These are phyloP conservation scores for Nakataea oryzae DNA, from an alignment of 2,329 filamentous ascomycete species.

Conservation along the genomic window DNA sequence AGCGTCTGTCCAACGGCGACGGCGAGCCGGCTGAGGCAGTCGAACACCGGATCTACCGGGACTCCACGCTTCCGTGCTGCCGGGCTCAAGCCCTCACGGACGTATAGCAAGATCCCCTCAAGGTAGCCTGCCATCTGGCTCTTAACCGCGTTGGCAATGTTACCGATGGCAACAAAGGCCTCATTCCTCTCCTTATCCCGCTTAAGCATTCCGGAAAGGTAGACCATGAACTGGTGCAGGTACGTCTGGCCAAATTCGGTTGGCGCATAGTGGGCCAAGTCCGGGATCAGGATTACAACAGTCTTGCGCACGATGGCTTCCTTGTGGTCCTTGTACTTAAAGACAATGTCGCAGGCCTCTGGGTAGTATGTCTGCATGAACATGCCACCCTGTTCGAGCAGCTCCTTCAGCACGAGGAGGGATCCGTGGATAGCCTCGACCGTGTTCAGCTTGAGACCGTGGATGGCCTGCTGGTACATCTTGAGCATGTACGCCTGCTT, in stretches of 20 bases:
- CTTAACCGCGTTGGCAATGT: constrained; percentile 92
- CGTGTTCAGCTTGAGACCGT: constrained; percentile 68
- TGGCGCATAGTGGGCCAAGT: constrained; percentile 85
- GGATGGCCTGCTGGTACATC: constrained; percentile 77
- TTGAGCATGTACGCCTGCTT: constrained; percentile 81
- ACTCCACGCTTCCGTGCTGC: constrained; percentile 55
- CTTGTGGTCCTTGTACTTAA: constrained; percentile 85
- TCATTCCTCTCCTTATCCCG: constrained; percentile 90
- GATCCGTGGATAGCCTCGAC: constrained; percentile 92
- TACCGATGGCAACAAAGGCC: constrained; percentile 90
- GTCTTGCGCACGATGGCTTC: constrained; percentile 82
- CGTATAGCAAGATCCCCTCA: constrained; percentile 86
- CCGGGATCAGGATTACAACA: constrained; percentile 82
- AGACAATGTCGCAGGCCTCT: constrained; percentile 85
- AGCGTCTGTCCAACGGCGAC: constrained; percentile 92
- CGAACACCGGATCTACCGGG: constrained; percentile 74
- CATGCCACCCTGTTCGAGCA: constrained; percentile 93
- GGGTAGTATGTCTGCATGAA: constrained; percentile 96
- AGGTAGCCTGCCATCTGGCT: constrained; percentile 92
- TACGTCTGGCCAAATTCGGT: constrained; percentile 80
- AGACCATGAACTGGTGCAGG: constrained; percentile 94
- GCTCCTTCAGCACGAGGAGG: constrained; percentile 80
- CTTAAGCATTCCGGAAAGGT: constrained; percentile 86
- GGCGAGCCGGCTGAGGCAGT: constrained; percentile 94
- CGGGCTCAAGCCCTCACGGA: constrained; percentile 78